A percentile compares a stretch with the other conserved stretches of the same genome.
Evolutionary conservation across 1,284 basidiomycete genomes (phyloP).

Genomic region (Cryptococcus amylolentus): DNA sequence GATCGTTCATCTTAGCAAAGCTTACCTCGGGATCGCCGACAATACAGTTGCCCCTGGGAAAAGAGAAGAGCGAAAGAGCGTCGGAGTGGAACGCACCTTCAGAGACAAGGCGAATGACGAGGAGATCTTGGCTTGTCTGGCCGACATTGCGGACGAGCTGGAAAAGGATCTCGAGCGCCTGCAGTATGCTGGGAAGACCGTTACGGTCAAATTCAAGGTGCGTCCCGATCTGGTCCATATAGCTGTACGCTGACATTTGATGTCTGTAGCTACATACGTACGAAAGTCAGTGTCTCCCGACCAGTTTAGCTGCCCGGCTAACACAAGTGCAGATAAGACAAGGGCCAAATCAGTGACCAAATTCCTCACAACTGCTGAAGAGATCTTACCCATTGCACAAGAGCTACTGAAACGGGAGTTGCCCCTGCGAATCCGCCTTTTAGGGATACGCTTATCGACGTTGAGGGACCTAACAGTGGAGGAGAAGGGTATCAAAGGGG

Average conservation of each 20-base stretch:
- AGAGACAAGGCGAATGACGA: slow-evolving; percentile 61
- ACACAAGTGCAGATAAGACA: slow-evolving; percentile 61
- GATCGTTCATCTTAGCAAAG: slow-evolving; percentile 43
- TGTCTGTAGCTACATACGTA: slow-evolving; percentile 43
- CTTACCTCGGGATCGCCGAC: slow-evolving; percentile 77
- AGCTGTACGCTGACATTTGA: slow-evolving; percentile 11
- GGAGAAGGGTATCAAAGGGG: slow-evolving; percentile 40
- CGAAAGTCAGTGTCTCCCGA: slow-evolving; percentile 30
- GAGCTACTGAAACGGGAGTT: slow-evolving; percentile 75
- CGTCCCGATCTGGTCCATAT: slow-evolving; percentile 3
- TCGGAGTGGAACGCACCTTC: slow-evolving; percentile 85
- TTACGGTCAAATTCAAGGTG: slow-evolving; percentile 50
- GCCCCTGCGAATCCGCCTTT: slow-evolving; percentile 70
- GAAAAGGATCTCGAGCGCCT: slow-evolving; percentile 66
- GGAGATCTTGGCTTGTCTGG: slow-evolving; percentile 68
- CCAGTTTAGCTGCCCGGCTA: slow-evolving; percentile 2
- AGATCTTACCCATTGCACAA: slow-evolving; percentile 73
- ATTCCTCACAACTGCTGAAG: slow-evolving; percentile 71
- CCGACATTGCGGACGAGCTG: slow-evolving; percentile 73
- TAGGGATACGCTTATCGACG: slow-evolving; percentile 78
- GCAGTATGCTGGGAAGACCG: slow-evolving; percentile 49
- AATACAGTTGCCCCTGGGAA: slow-evolving; percentile 71
- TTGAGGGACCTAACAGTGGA: slow-evolving; percentile 64
- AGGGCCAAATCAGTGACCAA: slow-evolving; percentile 71
- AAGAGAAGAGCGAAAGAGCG: slow-evolving; percentile 79